Percentiles rank a stretch among this genome's conserved stretches.
Conservation (phyloP, 2,329 filamentous ascomycete species). For the Trematosphaeria pertusa region DNA sequence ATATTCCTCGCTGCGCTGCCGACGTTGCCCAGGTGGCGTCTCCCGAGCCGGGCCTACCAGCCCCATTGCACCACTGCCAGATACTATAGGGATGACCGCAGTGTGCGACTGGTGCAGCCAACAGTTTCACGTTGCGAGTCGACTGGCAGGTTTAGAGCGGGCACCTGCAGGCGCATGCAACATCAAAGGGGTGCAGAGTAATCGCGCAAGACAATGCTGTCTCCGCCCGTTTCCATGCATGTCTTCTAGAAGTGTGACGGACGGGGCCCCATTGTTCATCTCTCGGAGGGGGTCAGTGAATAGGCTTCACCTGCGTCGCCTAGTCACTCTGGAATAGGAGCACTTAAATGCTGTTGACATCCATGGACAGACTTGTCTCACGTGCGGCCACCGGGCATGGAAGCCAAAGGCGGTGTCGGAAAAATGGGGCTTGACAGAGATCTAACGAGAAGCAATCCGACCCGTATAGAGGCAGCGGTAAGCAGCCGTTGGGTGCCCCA, state of each 20-base stretch:
- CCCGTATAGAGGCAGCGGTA: constrained; percentile 25
- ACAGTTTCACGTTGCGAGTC: constrained; percentile 23
- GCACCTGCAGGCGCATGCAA: constrained; percentile 34
- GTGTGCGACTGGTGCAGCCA: constrained; percentile 35
- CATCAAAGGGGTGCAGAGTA: constrained; percentile 17
- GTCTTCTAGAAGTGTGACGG: constrained; percentile 23
- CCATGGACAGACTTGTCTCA: neutral
- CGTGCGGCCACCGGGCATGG: neutral
- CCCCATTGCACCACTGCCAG: constrained; percentile 24
- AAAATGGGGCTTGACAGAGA: constrained; percentile 8
- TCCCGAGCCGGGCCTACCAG: constrained; percentile 23
- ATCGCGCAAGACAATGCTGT: constrained; percentile 15
- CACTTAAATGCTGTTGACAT: neutral
- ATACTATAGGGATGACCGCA: constrained; percentile 25
- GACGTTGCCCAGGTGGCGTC: constrained; percentile 17
- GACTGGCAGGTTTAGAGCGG: constrained; percentile 24
- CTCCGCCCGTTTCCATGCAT: constrained; percentile 27
- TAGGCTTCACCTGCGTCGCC: no score
- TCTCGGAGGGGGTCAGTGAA: no score
- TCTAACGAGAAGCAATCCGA: constrained; percentile 21
- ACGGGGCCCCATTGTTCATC: no score
- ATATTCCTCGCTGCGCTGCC: constrained; percentile 8
- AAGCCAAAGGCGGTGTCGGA: constrained; percentile 6
- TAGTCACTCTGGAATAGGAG: no score
- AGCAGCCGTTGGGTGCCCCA: constrained; percentile 19